Evolutionary conservation across 2,329 filamentous ascomycete genomes (phyloP).

Genomic region (Corniculantispora saksenae): DNA sequence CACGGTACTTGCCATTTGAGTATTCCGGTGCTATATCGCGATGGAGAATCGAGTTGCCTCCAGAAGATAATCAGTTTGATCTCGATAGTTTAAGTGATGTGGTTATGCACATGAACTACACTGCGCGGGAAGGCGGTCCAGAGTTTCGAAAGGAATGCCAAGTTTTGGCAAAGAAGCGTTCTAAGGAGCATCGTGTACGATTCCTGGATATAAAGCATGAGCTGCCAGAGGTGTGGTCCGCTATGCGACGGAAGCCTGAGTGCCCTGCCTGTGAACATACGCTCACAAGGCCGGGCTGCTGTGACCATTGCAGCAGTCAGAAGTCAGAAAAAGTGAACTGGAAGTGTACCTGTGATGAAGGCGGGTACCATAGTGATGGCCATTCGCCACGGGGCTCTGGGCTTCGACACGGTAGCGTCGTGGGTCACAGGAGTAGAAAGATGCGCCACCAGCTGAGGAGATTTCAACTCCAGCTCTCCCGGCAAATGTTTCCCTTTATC

Average conservation of each 20-base stretch:
- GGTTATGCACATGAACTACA: conserved; percentile 38
- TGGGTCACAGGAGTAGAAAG: neutral
- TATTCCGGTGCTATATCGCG: conserved; percentile 34
- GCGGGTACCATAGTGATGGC: too few species aligned
- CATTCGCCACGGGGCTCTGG: too few species aligned
- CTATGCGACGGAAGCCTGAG: neutral
- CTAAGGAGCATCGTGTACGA: conserved; percentile 1
- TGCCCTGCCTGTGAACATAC: neutral
- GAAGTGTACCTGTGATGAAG: too few species aligned
- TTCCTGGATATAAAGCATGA: conserved; percentile 17
- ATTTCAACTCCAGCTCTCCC: conserved; percentile 3
- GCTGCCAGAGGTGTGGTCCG: conserved; percentile 12
- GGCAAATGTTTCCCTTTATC: conserved; percentile 16
- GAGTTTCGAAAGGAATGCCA: conserved; percentile 9
- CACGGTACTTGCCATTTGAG: conserved; percentile 40
- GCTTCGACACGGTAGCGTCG: too few species aligned
- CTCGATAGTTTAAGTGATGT: conserved; percentile 36
- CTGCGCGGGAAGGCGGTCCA: conserved; percentile 31
- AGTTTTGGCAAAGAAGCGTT: conserved; percentile 8
- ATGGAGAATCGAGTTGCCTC: conserved; percentile 36
- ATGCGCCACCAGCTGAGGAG: neutral
- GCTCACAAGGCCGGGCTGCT: too few species aligned
- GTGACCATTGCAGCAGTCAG: too few species aligned
- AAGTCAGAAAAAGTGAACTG: too few species aligned
- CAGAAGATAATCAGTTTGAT: conserved; percentile 31